Percentiles rank a stretch among this genome's conserved stretches.
Conservation (phyloP, 768 basidiomycete species). For the Boletus vinaceobasis region DNA sequence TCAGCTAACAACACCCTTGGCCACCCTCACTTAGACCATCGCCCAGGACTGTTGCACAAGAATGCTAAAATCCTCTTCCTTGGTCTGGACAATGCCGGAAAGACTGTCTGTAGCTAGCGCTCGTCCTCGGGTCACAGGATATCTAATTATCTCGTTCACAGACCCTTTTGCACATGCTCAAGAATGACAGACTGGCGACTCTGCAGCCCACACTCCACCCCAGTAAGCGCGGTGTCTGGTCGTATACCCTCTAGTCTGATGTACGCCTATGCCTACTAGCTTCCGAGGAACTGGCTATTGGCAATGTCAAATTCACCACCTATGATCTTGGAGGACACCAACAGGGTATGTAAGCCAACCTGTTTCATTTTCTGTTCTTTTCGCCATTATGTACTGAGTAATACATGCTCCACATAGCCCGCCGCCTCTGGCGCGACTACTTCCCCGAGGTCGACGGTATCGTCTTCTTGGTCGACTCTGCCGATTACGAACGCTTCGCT, state of each 20-base stretch:
- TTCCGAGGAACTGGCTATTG: conserved; percentile 97
- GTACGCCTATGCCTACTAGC: conserved; percentile 46
- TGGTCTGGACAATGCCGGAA: conserved; percentile 98
- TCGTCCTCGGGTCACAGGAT: background rate
- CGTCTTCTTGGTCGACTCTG: conserved; percentile 96
- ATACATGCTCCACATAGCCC: conserved; percentile 47
- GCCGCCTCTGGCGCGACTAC: conserved; percentile 98
- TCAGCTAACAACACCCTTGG: background rate
- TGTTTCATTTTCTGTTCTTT: background rate
- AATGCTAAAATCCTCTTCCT: conserved; percentile 99
- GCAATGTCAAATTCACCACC: conserved; percentile 98
- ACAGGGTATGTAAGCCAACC: conserved; percentile 59
- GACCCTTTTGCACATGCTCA: conserved; percentile 98
- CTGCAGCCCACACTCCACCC: conserved; percentile 98
- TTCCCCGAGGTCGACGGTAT: conserved; percentile 99
- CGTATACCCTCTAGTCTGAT: conserved; percentile 1
- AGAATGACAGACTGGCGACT: conserved; percentile 97
- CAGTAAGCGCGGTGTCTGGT: conserved; percentile 51
- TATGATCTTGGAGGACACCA: conserved; percentile 98
- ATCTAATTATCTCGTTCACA: conserved; percentile 29
- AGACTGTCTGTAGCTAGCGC: conserved; percentile 65
- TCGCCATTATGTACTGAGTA: background rate
- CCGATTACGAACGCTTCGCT: conserved; percentile 93
- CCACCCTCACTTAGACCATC: background rate
- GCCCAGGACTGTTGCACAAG: conserved; percentile 85